Conservation (phyloP, 2,329 filamentous ascomycete species). For the Aspergillus uvarum region DNA sequence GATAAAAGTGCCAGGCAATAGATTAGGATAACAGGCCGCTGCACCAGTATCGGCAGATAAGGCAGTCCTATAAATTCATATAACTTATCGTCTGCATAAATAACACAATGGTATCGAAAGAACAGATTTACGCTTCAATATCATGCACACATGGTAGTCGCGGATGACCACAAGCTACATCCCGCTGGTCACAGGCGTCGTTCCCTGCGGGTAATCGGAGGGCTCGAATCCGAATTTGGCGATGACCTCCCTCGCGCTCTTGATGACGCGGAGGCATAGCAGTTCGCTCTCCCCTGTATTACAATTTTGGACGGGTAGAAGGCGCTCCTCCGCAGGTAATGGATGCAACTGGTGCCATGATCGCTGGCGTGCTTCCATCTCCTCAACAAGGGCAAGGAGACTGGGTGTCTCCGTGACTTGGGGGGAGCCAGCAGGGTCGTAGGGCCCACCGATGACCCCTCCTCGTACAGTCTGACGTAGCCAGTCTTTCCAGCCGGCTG, state of each 20-base stretch:
- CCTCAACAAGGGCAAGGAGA: slow-evolving; percentile 39
- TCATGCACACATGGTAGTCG: background rate
- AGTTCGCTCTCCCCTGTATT: slow-evolving; percentile 28
- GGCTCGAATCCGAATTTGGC: slow-evolving; percentile 37
- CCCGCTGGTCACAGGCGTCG: slow-evolving; percentile 5
- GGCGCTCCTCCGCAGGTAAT: slow-evolving; percentile 12
- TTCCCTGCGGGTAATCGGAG: slow-evolving; percentile 34
- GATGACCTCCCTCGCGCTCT: slow-evolving; percentile 35
- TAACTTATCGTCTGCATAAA: background rate
- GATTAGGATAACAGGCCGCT: background rate
- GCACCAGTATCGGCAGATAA: background rate
- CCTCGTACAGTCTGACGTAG: slow-evolving; percentile 38
- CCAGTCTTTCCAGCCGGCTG: slow-evolving; percentile 39
- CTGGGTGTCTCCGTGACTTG: slow-evolving; percentile 37
- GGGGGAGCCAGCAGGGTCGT: slow-evolving; percentile 23
- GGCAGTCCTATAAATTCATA: background rate
- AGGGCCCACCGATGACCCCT: slow-evolving; percentile 35
- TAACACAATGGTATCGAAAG: background rate
- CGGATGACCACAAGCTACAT: background rate
- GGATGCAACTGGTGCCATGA: slow-evolving; percentile 40
- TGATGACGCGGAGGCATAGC: slow-evolving; percentile 37
- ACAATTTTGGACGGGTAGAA: slow-evolving; percentile 5
- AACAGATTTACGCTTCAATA: background rate
- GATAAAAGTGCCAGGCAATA: too few relatives aligned
- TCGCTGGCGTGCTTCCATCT: slow-evolving; percentile 45